phyloP scores from a whole-genome alignment of 2,329 filamentous ascomycete genomes.

The Apiospora kogelbergensis region DNA sequence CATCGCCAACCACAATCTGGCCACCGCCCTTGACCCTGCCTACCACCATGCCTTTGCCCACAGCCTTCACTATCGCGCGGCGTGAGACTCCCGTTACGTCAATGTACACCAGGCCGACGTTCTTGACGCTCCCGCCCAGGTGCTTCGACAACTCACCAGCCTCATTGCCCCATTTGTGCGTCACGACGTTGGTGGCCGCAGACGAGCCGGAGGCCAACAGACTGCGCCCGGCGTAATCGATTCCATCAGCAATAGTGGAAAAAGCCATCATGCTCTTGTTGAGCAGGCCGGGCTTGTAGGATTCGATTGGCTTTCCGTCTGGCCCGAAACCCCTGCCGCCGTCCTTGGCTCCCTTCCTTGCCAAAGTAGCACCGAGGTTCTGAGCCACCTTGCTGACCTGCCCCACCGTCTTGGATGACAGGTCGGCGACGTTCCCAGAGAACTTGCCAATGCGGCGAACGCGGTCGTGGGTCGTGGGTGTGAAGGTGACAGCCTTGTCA shows the following conservation, averaged over 20 bases:
- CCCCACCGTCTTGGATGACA: conserved; percentile 85
- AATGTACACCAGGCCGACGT: conserved; percentile 95
- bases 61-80: conserved; percentile 86
- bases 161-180: conserved; percentile 86
- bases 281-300: conserved; percentile 85
- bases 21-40: conserved; percentile 76
- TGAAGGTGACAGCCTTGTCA: conserved; percentile 82
- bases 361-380: conserved; percentile 77
- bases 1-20: conserved; percentile 70
- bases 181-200: conserved; percentile 82
- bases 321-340: conserved; percentile 64
- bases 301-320: conserved; percentile 62
- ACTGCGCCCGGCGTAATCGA: conserved; percentile 81
- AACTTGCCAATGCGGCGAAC: conserved; percentile 90
- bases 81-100: conserved; percentile 92
- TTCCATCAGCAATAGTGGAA: conserved; percentile 88
- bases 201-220: conserved; percentile 72
- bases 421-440: conserved; percentile 72
- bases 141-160: conserved; percentile 75
- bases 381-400: conserved; percentile 82
- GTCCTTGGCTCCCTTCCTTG: conserved; percentile 53
- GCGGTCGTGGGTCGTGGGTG: conserved; percentile 77
- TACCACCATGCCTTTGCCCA: conserved; percentile 95
- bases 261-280: conserved; percentile 98
- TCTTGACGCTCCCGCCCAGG: conserved; percentile 86